Base-by-base conservation (phyloP, 1,284 basidiomycete genomes). In the Cutaneotrichosporon cutaneum region DNA sequence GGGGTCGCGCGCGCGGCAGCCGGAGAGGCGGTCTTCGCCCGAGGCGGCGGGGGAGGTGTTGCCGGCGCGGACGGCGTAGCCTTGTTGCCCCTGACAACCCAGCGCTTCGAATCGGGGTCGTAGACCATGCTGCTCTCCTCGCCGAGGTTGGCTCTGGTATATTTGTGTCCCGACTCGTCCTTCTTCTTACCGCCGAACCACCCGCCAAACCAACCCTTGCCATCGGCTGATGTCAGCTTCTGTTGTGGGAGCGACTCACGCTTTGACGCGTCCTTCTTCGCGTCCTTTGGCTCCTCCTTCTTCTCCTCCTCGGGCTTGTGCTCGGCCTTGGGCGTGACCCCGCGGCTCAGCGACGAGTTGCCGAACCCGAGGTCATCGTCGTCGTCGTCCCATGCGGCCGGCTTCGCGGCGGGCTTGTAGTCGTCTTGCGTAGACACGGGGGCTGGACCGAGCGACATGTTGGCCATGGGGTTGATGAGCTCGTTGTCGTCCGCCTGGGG, bases 51-150 rank as follows among this genome's bases (percentile, higher is more conserved):
- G 1, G 87, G 75, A 36, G 83, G 77, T 0, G 72, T 47, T 9
- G 81, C 74, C 65, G 84, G 80, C 53, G 84, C 84, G 3, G 39
- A 42, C 14, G 79, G 73, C 32, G 83, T 85, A 62, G 81, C 83
- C 83, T 76, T 68, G 33, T 91, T 92, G 80, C 90, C 94, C 80
- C 90, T 94, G 79, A 97, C 94, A 22, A 99, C 88, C 96, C 96
- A 99, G 65, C 89, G 86, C 80, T 96, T 96, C 65, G 90, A 85
- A 24, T 97, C 93, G 71, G 90, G 88, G 78, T 99, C 96, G 76
- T 91, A 99, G 70, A 93, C 90, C 81, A 99, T 95, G 51, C 87
- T 84, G 33, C 85, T 92, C 74, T 95, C 88, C 72, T 99, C 92
- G 21, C 96, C 96, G 24, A 99, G 84, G 70, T 92, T 98, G 18